A percentile compares a stretch with the other conserved stretches of the same genome.
phyloP scores from a whole-genome alignment of 306 rosid genomes.

The Castanea sativa region DNA sequence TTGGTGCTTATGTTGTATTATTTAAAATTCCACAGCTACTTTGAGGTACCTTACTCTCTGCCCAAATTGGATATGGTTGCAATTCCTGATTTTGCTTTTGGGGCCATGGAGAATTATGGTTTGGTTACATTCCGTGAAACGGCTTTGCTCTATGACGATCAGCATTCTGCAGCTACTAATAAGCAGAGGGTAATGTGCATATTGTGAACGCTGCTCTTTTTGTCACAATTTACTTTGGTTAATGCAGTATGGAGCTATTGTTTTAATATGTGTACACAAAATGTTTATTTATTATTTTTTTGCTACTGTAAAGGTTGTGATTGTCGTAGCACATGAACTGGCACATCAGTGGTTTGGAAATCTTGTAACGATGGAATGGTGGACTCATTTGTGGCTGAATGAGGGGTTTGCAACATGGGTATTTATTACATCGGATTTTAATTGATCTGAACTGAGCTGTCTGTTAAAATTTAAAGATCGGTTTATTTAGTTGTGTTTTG shows the following conservation, averaged over 20 bases:
- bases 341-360: constrained; percentile 99
- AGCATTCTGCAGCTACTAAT: constrained; percentile 81
- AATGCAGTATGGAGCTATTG: constrained; percentile 32
- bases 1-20: constrained; percentile 11
- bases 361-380: constrained; percentile 99
- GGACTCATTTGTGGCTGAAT: constrained; percentile 98
- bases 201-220: constrained; percentile 19
- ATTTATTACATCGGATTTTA: constrained; percentile 52
- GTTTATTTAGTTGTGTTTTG: too few species aligned
- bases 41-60: constrained; percentile 74
- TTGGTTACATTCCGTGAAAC: constrained; percentile 90
- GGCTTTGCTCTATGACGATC: constrained; percentile 89
- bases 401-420: constrained; percentile 99
- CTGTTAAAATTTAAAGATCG: too few species aligned
- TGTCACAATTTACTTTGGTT: constrained; percentile 12
- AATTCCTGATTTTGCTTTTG: constrained; percentile 93
- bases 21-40: constrained; percentile 52
- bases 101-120: constrained; percentile 99
- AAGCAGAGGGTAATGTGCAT: constrained; percentile 72
- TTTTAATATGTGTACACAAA: constrained; percentile 13
- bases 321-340: constrained; percentile 87
- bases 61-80: constrained; percentile 97
- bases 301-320: constrained; percentile 64
- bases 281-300: constrained; percentile 24
- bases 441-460: constrained; percentile 36